Conservation (phyloP, 257 asterid genomes). For the Capsicum pubescens region DNA sequence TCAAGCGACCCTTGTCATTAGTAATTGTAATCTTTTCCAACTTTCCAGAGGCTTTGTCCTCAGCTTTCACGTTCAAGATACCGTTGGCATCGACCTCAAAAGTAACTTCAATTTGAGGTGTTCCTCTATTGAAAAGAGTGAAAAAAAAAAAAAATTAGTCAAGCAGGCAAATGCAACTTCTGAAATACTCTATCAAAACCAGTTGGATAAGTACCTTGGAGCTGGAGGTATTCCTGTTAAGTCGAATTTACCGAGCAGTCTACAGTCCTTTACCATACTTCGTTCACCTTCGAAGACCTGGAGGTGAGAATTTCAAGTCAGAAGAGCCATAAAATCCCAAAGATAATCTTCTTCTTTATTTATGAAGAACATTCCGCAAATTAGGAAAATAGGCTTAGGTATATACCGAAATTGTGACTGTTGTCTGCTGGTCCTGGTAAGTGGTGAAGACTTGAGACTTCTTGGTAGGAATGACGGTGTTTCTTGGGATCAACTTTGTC, state of each 20-base stretch:
- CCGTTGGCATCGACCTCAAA: conserved; percentile 87
- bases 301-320: conserved; percentile 11
- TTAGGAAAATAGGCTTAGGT: not conserved
- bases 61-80: conserved; percentile 65
- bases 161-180: not conserved
- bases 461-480: conserved; percentile 74
- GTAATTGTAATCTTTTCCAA: conserved; percentile 63
- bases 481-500: conserved; percentile 93
- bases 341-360: not conserved
- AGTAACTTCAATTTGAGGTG: conserved; percentile 88
- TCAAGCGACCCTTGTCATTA: conserved; percentile 62
- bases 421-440: conserved; percentile 84
- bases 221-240: conserved; percentile 79
- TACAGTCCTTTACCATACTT: conserved; percentile 80
- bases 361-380: not conserved
- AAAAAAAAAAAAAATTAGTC: not conserved
- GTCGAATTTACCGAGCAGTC: conserved; percentile 83
- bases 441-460: conserved; percentile 90
- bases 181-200: not conserved
- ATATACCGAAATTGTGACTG: conserved; percentile 73
- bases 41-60: conserved; percentile 63
- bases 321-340: not conserved
- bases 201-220: conserved; percentile 52
- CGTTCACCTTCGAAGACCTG: conserved; percentile 91
- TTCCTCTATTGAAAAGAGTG: conserved; percentile 55